Conservation (phyloP, 257 asterid genomes). For the Solanum microdontum region DNA sequence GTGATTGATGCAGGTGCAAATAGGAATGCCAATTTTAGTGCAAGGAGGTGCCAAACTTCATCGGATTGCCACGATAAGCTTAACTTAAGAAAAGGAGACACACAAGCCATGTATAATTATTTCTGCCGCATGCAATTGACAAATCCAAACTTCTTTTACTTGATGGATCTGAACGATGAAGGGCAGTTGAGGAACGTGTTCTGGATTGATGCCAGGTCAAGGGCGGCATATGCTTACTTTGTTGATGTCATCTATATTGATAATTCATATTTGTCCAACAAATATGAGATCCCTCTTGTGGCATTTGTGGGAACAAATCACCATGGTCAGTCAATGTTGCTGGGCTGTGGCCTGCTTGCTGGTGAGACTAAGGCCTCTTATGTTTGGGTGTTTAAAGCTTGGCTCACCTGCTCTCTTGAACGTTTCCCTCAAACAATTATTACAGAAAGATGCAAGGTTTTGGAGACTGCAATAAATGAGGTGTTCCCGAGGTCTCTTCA, state of each 20-base stretch:
- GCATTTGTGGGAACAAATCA: conserved; percentile 68
- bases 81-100: conserved; percentile 45
- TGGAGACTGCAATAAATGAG: conserved; percentile 47
- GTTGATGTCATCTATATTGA: conserved; percentile 63
- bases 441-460: conserved; percentile 58
- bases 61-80: conserved; percentile 28
- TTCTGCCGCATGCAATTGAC: conserved; percentile 59
- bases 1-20: conserved; percentile 33
- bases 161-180: conserved; percentile 49
- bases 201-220: conserved; percentile 57
- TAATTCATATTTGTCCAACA: conserved; percentile 50
- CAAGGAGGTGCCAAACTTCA: conserved; percentile 18
- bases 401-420: conserved; percentile 42
- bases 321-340: conserved; percentile 61
- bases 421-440: conserved; percentile 54
- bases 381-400: conserved; percentile 54
- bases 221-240: conserved; percentile 44
- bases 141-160: conserved; percentile 41
- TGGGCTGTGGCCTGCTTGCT: conserved; percentile 83
- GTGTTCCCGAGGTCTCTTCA: conserved; percentile 60
- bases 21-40: conserved; percentile 28
- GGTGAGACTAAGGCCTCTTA: conserved; percentile 46
- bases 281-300: conserved; percentile 65
- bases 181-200: conserved; percentile 41
- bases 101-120: conserved; percentile 39